Conservation (phyloP, 805 yeast species). For the Candida xiaguanensis region DNA sequence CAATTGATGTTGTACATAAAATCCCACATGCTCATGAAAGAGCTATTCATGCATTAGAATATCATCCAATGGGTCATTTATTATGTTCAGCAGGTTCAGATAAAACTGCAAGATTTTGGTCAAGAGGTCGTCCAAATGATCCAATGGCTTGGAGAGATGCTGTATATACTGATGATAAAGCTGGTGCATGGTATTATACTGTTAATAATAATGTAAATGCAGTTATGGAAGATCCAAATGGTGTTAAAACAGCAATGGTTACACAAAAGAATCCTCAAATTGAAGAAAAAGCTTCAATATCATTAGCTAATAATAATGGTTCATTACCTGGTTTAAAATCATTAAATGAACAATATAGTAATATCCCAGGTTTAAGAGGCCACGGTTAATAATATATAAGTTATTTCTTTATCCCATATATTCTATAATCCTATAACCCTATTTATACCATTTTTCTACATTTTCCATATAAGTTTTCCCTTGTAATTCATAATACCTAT, state of each 20-base stretch:
- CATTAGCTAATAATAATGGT: not conserved
- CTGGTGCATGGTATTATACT: conserved; percentile 46
- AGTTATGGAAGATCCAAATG: conserved; percentile 22
- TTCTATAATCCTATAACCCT: not conserved
- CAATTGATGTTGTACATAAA: conserved; percentile 45
- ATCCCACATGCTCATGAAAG: conserved; percentile 94
- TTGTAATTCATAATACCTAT: conserved; percentile 18
- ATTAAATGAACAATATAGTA: conserved; percentile 8
- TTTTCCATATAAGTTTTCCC: conserved; percentile 23
- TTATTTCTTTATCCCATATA: not conserved
- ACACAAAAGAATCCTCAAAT: conserved; percentile 4
- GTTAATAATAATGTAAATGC: conserved; percentile 45
- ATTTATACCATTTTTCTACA: conserved; percentile 9
- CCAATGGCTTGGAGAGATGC: conserved; percentile 78
- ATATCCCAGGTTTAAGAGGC: conserved; percentile 17
- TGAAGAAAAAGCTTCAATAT: conserved; percentile 1
- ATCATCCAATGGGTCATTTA: conserved; percentile 92
- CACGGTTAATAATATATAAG: conserved; percentile 9
- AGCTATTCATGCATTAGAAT: conserved; percentile 84
- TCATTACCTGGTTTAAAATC: conserved; percentile 4
- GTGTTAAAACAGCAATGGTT: conserved; percentile 3
- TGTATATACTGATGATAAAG: conserved; percentile 59
- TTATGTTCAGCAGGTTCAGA: conserved; percentile 92
- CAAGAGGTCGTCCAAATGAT: conserved; percentile 88
- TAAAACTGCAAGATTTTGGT: conserved; percentile 90